Evolutionary conservation across 805 yeast genomes (phyloP).

Genomic region (Lipomyces kockii): DNA sequence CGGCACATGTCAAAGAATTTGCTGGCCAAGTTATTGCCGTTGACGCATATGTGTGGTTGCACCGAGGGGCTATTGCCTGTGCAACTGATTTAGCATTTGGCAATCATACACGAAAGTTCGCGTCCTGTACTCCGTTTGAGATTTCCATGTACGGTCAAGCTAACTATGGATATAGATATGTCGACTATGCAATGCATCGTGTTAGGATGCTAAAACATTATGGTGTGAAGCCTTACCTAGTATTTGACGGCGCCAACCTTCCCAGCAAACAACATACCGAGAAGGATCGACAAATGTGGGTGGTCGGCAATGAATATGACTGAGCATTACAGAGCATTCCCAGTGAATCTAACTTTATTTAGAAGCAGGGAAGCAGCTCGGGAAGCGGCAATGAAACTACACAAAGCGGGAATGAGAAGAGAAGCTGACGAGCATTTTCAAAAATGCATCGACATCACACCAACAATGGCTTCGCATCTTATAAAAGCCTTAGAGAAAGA

Average conservation of each 20-base stretch:
- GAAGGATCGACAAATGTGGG: slow-evolving; percentile 56
- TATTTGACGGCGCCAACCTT: slow-evolving; percentile 89
- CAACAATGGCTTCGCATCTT: slow-evolving; percentile 86
- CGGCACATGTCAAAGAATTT: slow-evolving; percentile 61
- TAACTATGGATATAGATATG: slow-evolving; percentile 43
- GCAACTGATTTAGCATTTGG: slow-evolving; percentile 79
- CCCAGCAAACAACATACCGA: slow-evolving; percentile 82
- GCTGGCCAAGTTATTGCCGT: slow-evolving; percentile 72
- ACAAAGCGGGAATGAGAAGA: slow-evolving; percentile 58
- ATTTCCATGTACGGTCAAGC: too few relatives aligned
- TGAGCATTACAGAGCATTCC: not conserved
- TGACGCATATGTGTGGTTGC: slow-evolving; percentile 98
- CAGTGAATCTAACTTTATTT: not conserved
- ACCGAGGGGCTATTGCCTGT: slow-evolving; percentile 80
- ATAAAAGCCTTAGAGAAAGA: slow-evolving; percentile 65
- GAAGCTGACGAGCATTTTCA: slow-evolving; percentile 70
- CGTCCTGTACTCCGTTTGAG: not conserved
- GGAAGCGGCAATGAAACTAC: slow-evolving; percentile 57
- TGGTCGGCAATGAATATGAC: not conserved
- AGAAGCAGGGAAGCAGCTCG: slow-evolving; percentile 60
- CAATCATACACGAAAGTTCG: slow-evolving; percentile 57
- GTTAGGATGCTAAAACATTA: slow-evolving; percentile 67
- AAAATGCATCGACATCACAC: slow-evolving; percentile 84
- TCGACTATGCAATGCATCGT: slow-evolving; percentile 69
- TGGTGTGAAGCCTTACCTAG: slow-evolving; percentile 81